Conservation (phyloP, 257 asterid genomes). For the Nicotiana undulata region DNA sequence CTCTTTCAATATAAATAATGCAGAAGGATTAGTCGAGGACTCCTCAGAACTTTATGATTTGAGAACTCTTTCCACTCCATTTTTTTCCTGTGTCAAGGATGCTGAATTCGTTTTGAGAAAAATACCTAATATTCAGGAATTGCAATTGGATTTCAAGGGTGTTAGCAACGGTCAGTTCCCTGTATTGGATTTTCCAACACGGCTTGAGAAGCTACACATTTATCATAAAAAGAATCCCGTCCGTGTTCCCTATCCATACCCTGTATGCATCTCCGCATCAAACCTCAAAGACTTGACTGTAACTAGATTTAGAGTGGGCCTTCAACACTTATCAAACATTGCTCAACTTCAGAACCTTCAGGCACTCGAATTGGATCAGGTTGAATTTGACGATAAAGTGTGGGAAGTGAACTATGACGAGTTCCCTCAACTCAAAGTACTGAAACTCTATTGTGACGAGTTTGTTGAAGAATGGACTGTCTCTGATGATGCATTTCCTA, state of each 20-base stretch:
- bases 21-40: neutral
- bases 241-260: too few species aligned
- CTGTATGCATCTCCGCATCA: neutral
- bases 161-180: neutral
- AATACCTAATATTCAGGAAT: too few species aligned
- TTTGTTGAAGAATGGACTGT: neutral
- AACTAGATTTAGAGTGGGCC: neutral
- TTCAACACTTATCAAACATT: neutral
- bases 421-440: neutral
- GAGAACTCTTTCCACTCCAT: too few species aligned
- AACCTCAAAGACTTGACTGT: neutral
- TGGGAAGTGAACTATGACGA: neutral
- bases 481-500: neutral
- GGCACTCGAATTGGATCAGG: neutral
- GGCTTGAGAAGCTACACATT: neutral
- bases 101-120: neutral
- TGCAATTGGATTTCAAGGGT: neutral
- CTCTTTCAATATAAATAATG: neutral
- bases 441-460: too few species aligned
- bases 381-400: too few species aligned
- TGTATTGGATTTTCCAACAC: neutral
- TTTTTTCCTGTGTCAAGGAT: neutral
- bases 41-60: neutral
- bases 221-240: too few species aligned
- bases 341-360: neutral